Evolutionary conservation across 257 asterid genomes (phyloP).

Genomic region (Rhazya stricta): DNA sequence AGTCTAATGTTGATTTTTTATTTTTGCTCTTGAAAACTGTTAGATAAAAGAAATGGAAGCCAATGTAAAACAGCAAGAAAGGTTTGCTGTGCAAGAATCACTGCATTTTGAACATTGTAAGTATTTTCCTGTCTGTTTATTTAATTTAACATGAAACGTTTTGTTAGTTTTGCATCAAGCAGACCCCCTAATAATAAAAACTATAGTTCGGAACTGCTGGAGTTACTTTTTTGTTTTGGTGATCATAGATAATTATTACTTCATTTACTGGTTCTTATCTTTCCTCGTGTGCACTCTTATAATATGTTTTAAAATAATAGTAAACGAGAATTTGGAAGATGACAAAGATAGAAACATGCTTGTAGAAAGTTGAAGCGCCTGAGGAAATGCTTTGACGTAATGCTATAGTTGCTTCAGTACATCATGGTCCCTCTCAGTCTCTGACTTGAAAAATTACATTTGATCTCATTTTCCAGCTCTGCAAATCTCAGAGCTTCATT

Average conservation of each 20-base stretch:
- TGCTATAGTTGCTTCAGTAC: slow-evolving; percentile 2
- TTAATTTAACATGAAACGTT: neutral
- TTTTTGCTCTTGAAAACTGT: slow-evolving; percentile 13
- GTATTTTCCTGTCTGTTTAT: slow-evolving; percentile 20
- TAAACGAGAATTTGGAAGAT: neutral
- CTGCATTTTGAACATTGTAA: slow-evolving; percentile 46
- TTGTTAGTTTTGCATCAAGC: neutral
- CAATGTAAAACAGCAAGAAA: slow-evolving; percentile 60
- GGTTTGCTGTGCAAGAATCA: slow-evolving; percentile 60
- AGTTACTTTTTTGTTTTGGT: neutral
- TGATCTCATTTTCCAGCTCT: neutral
- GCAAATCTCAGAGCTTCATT: neutral
- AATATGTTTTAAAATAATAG: neutral
- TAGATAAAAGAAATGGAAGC: slow-evolving; percentile 88
- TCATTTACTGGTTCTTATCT: neutral
- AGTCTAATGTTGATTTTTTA: slow-evolving; percentile 13
- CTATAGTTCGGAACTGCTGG: neutral
- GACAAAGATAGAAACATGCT: neutral
- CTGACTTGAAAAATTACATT: neutral
- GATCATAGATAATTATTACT: neutral
- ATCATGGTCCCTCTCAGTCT: neutral
- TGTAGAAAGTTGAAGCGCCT: neutral
- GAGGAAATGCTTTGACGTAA: neutral
- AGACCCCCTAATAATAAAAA: neutral
- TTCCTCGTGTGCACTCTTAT: neutral